A percentile compares a stretch with the other conserved stretches of the same genome.
These are phyloP conservation scores for Diaporthe helianthi DNA, from an alignment of 2,329 filamentous ascomycete species.

Conservation along the genomic window DNA sequence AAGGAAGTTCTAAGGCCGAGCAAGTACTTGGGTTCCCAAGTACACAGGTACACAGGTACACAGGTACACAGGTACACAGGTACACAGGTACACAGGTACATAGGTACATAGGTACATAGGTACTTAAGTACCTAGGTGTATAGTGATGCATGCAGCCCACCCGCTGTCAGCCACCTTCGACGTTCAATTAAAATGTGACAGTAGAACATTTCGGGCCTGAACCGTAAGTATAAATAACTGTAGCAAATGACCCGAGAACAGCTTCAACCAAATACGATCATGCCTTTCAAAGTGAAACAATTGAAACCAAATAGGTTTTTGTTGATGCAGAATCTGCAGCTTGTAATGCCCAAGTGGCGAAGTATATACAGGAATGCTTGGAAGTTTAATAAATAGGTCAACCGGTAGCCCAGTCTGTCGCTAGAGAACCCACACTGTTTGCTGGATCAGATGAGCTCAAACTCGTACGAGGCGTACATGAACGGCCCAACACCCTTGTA, in stretches of 20 bases:
- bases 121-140: neutral
- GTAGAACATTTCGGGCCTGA: neutral
- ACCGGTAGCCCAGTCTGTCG: neutral
- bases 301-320: neutral
- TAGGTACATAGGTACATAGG: too few species aligned
- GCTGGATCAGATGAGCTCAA: constrained; percentile 20
- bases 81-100: too few species aligned
- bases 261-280: neutral
- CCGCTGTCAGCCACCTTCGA: too few species aligned
- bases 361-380: constrained; percentile 17
- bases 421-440: neutral
- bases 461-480: constrained; percentile 43
- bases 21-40: too few species aligned
- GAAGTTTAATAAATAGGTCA: too few species aligned
- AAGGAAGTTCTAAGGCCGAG: neutral
- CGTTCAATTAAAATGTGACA: too few species aligned
- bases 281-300: neutral
- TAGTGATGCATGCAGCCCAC: neutral
- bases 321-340: neutral
- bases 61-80: too few species aligned
- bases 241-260: neutral
- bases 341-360: neutral
- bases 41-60: too few species aligned
- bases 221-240: too few species aligned
- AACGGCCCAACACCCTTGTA: constrained; percentile 44